These are phyloP conservation scores for Pterocarpus macrocarpus DNA, from an alignment of 306 rosid genomes.

Conservation along the genomic window DNA sequence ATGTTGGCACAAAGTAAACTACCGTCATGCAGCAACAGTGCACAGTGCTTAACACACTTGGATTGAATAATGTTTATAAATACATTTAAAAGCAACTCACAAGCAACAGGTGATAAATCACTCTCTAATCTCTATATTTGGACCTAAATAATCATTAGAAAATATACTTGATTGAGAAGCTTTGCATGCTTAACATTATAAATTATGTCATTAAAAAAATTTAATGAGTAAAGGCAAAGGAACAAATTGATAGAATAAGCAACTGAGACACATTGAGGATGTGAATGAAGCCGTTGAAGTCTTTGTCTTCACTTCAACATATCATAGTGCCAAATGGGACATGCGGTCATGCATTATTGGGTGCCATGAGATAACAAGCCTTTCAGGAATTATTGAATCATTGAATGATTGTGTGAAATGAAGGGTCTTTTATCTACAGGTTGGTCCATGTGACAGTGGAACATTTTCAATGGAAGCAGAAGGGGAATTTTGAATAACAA, in stretches of 20 bases:
- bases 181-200: constrained; percentile 41
- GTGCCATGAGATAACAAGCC: constrained; percentile 36
- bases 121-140: constrained; percentile 2
- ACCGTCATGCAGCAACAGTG: not conserved
- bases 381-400: constrained; percentile 54
- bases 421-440: constrained; percentile 49
- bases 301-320: constrained; percentile 54
- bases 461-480: constrained; percentile 57
- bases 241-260: constrained; percentile 37
- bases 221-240: not conserved
- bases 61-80: constrained; percentile 13
- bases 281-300: constrained; percentile 36
- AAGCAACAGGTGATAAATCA: constrained; percentile 34
- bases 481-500: constrained; percentile 48
- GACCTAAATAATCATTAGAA: constrained; percentile 39
- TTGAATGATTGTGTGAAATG: constrained; percentile 53
- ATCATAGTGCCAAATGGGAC: constrained; percentile 51
- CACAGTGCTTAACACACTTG: constrained; percentile 28
- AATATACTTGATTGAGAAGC: constrained; percentile 36
- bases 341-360: constrained; percentile 60
- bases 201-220: constrained; percentile 11
- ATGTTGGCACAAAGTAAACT: constrained; percentile 5
- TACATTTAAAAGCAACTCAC: not conserved
- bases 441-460: constrained; percentile 87
- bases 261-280: constrained; percentile 30